These are phyloP conservation scores for Candolleomyces aberdarensis DNA, from an alignment of 768 basidiomycete genomes.

Conservation along the genomic window DNA sequence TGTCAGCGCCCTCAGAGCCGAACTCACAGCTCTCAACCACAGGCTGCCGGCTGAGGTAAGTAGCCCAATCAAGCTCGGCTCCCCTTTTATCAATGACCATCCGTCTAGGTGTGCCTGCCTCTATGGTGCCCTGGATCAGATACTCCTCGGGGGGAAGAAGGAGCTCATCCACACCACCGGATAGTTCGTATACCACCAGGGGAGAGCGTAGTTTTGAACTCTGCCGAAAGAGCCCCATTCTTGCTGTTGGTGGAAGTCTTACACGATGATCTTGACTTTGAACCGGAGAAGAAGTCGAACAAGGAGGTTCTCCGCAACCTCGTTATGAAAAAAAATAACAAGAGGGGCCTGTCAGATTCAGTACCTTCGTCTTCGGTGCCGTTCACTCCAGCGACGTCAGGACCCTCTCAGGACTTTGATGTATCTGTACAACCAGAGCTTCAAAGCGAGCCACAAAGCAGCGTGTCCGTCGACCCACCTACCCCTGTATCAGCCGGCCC, in stretches of 20 bases:
- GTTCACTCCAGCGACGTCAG: neutral
- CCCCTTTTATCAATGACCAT: slow-evolving; percentile 3
- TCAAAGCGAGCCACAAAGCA: slow-evolving; percentile 7
- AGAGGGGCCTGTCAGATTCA: slow-evolving; percentile 58
- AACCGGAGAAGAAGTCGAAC: slow-evolving; percentile 79
- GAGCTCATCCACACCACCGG: slow-evolving; percentile 77
- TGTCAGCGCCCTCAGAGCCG: slow-evolving; percentile 93
- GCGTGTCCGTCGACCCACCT: slow-evolving; percentile 8
- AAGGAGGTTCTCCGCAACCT: slow-evolving; percentile 82
- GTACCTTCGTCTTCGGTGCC: slow-evolving; percentile 23
- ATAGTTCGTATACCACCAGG: slow-evolving; percentile 97
- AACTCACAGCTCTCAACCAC: slow-evolving; percentile 93
- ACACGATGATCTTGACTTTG: slow-evolving; percentile 88
- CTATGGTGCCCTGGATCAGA: slow-evolving; percentile 85
- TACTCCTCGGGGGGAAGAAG: slow-evolving; percentile 31
- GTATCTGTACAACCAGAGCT: slow-evolving; percentile 26
- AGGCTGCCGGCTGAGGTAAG: slow-evolving; percentile 91
- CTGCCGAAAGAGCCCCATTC: slow-evolving; percentile 94
- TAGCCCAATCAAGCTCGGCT: neutral
- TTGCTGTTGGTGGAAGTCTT: slow-evolving; percentile 90
- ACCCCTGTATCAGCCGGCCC: slow-evolving; percentile 16
- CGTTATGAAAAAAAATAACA: slow-evolving; percentile 60
- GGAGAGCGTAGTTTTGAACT: slow-evolving; percentile 96
- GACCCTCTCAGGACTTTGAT: slow-evolving; percentile 3
- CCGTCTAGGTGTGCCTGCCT: slow-evolving; percentile 73